Conservation (phyloP, 2,329 filamentous ascomycete species). For the Hypoxylon sp. region DNA sequence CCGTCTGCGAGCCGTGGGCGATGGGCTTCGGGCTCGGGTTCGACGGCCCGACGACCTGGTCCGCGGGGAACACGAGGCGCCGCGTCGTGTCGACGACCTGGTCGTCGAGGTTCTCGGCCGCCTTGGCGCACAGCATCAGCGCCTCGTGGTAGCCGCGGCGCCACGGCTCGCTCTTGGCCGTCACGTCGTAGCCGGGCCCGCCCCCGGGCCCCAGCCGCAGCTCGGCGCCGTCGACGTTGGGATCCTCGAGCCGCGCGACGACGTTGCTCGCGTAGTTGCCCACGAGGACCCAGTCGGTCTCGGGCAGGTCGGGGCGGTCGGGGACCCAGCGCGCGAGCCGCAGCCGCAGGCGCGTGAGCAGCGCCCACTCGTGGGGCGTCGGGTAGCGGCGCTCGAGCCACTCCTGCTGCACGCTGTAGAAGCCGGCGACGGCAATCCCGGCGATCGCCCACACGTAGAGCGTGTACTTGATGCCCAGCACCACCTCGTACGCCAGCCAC, state of each 20-base stretch:
- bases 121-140: constrained; percentile 77
- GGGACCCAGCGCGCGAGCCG: constrained; percentile 69
- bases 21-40: constrained; percentile 82
- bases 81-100: constrained; percentile 76
- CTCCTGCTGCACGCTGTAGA: constrained; percentile 75
- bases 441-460: constrained; percentile 70
- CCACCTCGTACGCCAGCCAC: constrained; percentile 75
- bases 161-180: constrained; percentile 82
- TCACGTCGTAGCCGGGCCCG: constrained; percentile 70
- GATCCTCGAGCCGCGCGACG: constrained; percentile 74
- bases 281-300: constrained; percentile 74
- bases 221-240: constrained; percentile 71
- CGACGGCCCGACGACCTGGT: constrained; percentile 80
- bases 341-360: constrained; percentile 71
- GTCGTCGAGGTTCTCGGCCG: constrained; percentile 82
- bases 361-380: constrained; percentile 83
- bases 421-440: constrained; percentile 65
- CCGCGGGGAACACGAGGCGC: constrained; percentile 72
- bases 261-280: constrained; percentile 67
- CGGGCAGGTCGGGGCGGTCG: constrained; percentile 59
- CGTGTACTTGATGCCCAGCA: constrained; percentile 73
- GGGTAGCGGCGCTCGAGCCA: constrained; percentile 77
- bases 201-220: constrained; percentile 63
- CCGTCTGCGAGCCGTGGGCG: constrained; percentile 66
- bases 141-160: constrained; percentile 83